A percentile compares a stretch with the other conserved stretches of the same genome.
Evolutionary conservation across 345 rosid genomes (phyloP).

Genomic region (Mallotus nudiflorus): DNA sequence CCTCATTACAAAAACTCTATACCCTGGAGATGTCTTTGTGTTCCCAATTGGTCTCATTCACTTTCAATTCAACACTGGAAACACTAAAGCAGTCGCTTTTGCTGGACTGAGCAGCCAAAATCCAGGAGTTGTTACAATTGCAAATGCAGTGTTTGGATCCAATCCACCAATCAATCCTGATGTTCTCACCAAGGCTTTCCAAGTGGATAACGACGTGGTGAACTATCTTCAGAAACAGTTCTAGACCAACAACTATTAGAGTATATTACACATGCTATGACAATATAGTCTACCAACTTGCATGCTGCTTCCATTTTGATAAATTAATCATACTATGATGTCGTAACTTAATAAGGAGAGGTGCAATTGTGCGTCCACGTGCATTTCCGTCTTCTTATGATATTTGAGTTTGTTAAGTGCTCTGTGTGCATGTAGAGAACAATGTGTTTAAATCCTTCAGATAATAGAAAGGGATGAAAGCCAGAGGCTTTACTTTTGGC

Average conservation of each 20-base stretch:
- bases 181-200: neutral
- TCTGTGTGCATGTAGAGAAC: no score
- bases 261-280: neutral
- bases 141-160: constrained; percentile 5
- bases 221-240: neutral
- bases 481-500: no score
- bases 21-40: constrained; percentile 2
- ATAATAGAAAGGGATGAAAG: no score
- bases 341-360: no score
- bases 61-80: neutral
- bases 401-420: no score
- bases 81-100: neutral
- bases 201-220: neutral
- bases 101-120: neutral
- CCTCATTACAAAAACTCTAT: neutral
- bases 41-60: neutral
- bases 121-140: neutral
- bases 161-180: neutral
- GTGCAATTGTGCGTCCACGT: neutral
- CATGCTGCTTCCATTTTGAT: no score
- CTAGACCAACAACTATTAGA: neutral
- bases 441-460: no score
- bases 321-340: neutral
- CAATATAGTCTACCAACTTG: no score
- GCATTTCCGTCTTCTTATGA: no score